Evolutionary conservation across 2,329 filamentous ascomycete species (phyloP), one percentile per base, ranked within the genome.

Genomic region (Aschersonia sp.): DNA sequence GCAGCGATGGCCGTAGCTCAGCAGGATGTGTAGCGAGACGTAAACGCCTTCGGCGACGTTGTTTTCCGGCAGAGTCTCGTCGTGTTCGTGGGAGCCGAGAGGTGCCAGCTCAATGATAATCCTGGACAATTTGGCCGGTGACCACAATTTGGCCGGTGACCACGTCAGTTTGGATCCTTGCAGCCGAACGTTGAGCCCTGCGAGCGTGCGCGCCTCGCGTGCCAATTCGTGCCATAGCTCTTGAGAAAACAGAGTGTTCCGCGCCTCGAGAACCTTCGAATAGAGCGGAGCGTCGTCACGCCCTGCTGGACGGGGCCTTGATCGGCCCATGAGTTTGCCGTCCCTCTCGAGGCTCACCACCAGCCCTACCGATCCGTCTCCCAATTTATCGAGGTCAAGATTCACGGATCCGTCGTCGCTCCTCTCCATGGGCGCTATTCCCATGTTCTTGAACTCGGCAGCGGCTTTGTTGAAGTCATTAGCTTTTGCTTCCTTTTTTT

Each of bases 201-300:
- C 73, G 29, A 95, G 70, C 0, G 74, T 74, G 12, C 89, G 82
- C 0, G 85, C 81, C 65, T 98, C 92, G 20, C 87, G 77, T 47
- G 83, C 82, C 51, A 97, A 72, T 64, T 98, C 92, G 55, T 94
- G 82, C 75, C 89, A 96, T 2, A 98, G 68, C 60, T 98, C 92
- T 59, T 89, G 82, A 31, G 85, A 80, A 56, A 86, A 89, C 28
- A 91, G 73, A 45, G 84, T 87, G 61, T 92, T 84, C 49, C 86
- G 75, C 2, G 86, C 84, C 55, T 85, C 78, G 20, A 82, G 76
- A 32, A 94, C 85, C 7, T 81, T 74, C 31, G 78, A 72, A 54
- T 87, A 79, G 6, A 89, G 68, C 1, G 58, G 59, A 5, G 56
- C 54, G 40, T 82, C 74, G 38, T 78, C 72, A 30, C 71, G 69